Base-by-base conservation (phyloP, 345 rosid genomes). In the Syzygium aromaticum region DNA sequence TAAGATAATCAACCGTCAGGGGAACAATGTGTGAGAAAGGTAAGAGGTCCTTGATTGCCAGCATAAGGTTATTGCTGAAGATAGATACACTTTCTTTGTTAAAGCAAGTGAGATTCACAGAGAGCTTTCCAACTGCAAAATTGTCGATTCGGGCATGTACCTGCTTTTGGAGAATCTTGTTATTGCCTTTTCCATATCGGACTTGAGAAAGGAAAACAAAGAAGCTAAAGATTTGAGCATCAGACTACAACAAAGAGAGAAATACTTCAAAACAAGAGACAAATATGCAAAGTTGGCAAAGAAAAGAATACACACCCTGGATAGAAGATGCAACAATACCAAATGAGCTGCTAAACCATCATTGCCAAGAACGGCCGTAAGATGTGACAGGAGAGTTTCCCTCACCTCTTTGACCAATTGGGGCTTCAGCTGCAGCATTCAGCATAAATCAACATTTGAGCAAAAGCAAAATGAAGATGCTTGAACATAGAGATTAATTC, bases 121-220 rank as follows among this genome's bases (percentile, higher is more conserved):
- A 94, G 89, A 97, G 95, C 92, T 97, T 97, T 91, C 99, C 98
- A 5, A 98, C 95, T n/a, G 98, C 98, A 90, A 93, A 91, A 84
- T 91, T 89, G 86, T 95, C 98, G n/a, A 91, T 93, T 89, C 99
- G 93, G 85, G 96, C 91, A 90, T 95, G 95, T 85, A 97, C 97
- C 99, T 97, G 90, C 77, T 83, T 77, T 56, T 38, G 77, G 86
- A 82, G 84, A 53, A 56, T 67, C 28, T 80, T 43, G 28, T 49
- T 54, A n/a, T 22, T 52, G 19, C 27, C 13, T 86, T 17, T 64
- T 57, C 33, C 43, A 21, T 23, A 53, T 49, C 7, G 11, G 77
- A 23, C 63, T 33, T 4, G 27, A 73, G 27, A 57, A 88, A 78
- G 40, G 54, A 85, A 43, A 51, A 59, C 87, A 88, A 80, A 51